phyloP scores from a whole-genome alignment of 2,329 filamentous ascomycete genomes.

The Cladobotryum protrusum region DNA sequence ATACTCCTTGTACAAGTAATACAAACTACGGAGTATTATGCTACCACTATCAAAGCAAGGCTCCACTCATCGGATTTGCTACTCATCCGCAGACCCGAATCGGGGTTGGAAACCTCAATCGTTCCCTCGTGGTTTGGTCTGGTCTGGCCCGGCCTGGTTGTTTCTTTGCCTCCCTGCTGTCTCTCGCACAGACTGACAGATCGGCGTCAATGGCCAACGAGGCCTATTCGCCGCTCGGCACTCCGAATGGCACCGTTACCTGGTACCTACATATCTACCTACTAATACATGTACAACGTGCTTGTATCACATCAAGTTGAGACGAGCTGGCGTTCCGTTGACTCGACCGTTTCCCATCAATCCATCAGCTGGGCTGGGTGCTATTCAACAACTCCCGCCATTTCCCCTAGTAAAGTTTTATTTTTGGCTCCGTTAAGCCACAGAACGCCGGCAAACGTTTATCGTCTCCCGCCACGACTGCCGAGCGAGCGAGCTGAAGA shows the following conservation, averaged over 20 bases:
- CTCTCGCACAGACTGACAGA: constrained; percentile 1
- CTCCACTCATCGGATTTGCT: background rate
- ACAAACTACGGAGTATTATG: no score
- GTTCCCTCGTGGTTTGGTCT: background rate
- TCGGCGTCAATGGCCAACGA: background rate
- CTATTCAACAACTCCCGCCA: background rate
- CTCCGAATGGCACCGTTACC: no score
- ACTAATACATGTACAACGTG: no score
- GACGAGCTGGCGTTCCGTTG: no score
- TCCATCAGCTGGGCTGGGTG: no score
- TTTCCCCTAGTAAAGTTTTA: background rate
- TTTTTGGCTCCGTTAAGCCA: background rate
- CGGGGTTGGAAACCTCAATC: background rate
- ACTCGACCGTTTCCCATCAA: no score
- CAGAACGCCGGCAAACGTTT: background rate
- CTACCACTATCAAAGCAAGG: background rate
- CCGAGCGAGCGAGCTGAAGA: background rate
- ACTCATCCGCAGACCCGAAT: background rate
- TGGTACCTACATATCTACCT: no score
- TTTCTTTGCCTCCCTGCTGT: background rate
- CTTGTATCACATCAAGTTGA: no score
- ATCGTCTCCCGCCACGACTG: background rate
- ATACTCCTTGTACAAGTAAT: no score
- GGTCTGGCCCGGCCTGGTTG: no score
- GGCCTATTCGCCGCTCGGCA: no score